Conservation (phyloP, 495 filamentous ascomycete genomes). For the Penicillium soppii region DNA sequence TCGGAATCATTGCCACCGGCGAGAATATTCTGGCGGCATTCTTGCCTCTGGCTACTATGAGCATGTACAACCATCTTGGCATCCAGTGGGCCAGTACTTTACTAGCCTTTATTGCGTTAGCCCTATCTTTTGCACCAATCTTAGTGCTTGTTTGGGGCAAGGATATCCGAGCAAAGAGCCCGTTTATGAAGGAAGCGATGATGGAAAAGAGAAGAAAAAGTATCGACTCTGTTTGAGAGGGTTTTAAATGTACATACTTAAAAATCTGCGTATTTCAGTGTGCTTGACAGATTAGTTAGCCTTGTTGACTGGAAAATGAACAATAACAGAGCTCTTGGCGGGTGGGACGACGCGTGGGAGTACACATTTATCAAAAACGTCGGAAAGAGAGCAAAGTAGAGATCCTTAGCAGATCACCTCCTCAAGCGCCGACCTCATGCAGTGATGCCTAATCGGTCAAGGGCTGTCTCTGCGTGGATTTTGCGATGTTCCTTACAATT, state of each 20-base stretch:
- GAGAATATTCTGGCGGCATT: slow-evolving; percentile 27
- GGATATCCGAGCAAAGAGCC: slow-evolving; percentile 29
- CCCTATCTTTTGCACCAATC: slow-evolving; percentile 24
- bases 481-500: no score
- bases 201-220: slow-evolving; percentile 26
- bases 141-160: slow-evolving; percentile 29
- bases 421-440: no score
- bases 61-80: slow-evolving; percentile 34
- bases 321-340: no score
- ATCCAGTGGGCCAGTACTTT: slow-evolving; percentile 38
- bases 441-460: no score
- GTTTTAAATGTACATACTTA: background rate
- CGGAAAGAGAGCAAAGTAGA: no score
- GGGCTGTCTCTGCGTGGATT: no score
- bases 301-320: no score
- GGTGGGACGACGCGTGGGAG: no score
- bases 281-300: no score
- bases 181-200: slow-evolving; percentile 39
- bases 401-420: no score
- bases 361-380: no score
- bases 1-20: slow-evolving; percentile 19
- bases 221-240: slow-evolving; percentile 20
- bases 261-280: no score
- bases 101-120: slow-evolving; percentile 30
- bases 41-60: slow-evolving; percentile 29